A percentile compares a stretch with the other conserved stretches of the same genome.
These are phyloP conservation scores for Xylaria flabelliformis DNA, from an alignment of 495 filamentous ascomycete genomes.

Conservation along the genomic window DNA sequence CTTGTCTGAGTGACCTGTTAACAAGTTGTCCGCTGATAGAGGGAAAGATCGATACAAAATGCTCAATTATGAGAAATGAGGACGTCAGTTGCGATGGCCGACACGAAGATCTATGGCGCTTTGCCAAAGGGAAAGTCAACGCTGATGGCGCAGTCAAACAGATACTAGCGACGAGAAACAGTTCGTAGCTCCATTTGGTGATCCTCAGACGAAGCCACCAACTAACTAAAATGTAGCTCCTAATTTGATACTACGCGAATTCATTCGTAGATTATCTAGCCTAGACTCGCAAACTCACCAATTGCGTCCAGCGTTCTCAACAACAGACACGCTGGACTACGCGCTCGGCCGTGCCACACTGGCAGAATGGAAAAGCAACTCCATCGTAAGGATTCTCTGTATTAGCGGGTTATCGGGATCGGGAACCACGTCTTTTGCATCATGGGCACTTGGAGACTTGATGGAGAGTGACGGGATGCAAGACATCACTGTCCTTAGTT, in stretches of 20 bases:
- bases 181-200: neutral
- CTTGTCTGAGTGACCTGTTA: neutral
- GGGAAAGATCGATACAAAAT: constrained; percentile 1
- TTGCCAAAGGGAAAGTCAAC: neutral
- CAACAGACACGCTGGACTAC: constrained; percentile 1
- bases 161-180: neutral
- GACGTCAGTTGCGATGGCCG: neutral
- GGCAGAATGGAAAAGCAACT: neutral
- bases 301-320: neutral
- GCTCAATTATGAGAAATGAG: neutral
- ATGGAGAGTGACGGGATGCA: neutral
- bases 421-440: neutral
- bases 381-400: neutral
- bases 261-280: neutral
- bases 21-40: neutral
- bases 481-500: neutral
- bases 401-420: neutral
- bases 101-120: neutral
- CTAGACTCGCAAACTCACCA: constrained; percentile 1
- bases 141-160: neutral
- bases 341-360: neutral
- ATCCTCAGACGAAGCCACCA: neutral
- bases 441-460: neutral
- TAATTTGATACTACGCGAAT: neutral
- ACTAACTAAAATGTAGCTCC: neutral